Conservation (phyloP, 176 grass and related monocot genomes). For the Avena insularis region DNA sequence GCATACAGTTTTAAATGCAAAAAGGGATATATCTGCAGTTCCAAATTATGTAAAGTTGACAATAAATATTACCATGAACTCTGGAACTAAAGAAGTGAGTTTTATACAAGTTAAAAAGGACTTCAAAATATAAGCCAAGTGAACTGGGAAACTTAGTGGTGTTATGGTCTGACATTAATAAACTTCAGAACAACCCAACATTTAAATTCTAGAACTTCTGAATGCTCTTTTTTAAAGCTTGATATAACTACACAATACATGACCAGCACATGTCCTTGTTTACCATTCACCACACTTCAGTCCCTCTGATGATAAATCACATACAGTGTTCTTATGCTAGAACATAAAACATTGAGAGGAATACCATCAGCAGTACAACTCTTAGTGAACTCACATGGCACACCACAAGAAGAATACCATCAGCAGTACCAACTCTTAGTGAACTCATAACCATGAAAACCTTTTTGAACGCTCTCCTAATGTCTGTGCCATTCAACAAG, state of each 20-base stretch:
- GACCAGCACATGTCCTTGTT: background rate
- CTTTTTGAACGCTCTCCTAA: background rate
- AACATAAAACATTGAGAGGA: background rate
- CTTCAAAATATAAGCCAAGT: background rate
- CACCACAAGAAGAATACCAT: background rate
- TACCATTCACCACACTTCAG: background rate
- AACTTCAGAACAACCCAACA: background rate
- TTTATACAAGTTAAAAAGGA: too few relatives aligned
- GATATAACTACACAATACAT: background rate
- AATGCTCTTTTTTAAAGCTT: background rate
- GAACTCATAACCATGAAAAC: background rate
- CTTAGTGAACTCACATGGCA: too few relatives aligned
- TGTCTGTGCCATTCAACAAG: background rate
- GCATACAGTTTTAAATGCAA: too few relatives aligned
- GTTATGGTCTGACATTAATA: background rate
- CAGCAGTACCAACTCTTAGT: background rate
- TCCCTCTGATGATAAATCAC: background rate
- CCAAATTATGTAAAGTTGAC: too few relatives aligned
- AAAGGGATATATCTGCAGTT: too few relatives aligned
- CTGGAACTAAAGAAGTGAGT: too few relatives aligned
- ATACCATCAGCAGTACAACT: too few relatives aligned
- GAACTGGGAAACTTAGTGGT: background rate
- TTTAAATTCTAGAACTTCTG: background rate
- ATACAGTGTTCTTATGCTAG: background rate
- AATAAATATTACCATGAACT: too few relatives aligned